Base-by-base conservation (phyloP, 441 rosid species). In the Pelargonium citronellum region DNA sequence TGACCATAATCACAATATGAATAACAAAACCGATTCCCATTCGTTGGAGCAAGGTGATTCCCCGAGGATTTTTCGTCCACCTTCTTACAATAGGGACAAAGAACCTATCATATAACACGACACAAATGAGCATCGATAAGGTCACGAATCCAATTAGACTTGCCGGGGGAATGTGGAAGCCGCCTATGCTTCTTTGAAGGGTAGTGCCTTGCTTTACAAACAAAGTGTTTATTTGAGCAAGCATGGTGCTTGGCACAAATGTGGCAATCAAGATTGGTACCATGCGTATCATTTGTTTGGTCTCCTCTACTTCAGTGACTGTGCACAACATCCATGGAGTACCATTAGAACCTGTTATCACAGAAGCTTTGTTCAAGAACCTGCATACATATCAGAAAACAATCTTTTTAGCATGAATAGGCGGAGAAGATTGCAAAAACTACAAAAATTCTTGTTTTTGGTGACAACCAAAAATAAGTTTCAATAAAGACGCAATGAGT, bases 211-310 rank as follows among this genome's bases (percentile, higher is more conserved):
- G 98, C 83, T 90, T 91, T 9, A 94, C 73, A 55, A 91, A 91
- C 15, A 94, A 85, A 69, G 98, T 91, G 71, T 68, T 73, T 76
- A 78, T 65, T 64, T 91, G 97, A 64, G 96, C 93, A 5, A 84
- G 0, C 90, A 87, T 84, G 30, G 86, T 81, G 84, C 90, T 85
- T 0, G 96, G 98, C 22, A 94, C 78, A 17, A 91, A 84, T 0
- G 96, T 88, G 7, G 91, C 76, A 16, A 85, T 9, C 74, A 83
- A 57, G 67, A 91, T 80, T 1, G 95, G 97, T 53, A 91, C 73
- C 98, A 91, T 91, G 75, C 87, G 74, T 68, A 94, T 27, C 92
- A 94, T 91, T 64, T 91, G 95, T 64, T 94, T 91, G 0, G 96
- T 88, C 78, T 94, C 98, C 75, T 94, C 96, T 0, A 94, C 95